phyloP scores from a whole-genome alignment of 257 asterid species.

The Henckelia pumila region DNA sequence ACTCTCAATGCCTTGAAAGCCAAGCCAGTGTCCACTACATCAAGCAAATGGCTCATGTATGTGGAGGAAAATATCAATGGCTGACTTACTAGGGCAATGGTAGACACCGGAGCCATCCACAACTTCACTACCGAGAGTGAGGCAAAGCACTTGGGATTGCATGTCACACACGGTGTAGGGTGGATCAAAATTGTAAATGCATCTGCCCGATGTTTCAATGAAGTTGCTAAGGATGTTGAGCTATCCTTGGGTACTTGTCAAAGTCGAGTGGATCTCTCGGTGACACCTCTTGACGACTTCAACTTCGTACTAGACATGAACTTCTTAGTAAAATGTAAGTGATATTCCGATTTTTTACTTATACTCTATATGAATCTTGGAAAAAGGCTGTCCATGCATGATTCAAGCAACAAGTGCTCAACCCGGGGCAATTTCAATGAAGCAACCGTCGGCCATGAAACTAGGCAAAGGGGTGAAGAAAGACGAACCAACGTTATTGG shows the following conservation, averaged over 20 bases:
- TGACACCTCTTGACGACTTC: background rate
- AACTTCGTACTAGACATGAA: background rate
- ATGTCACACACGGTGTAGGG: no score
- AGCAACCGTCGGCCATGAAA: background rate
- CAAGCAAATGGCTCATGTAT: no score
- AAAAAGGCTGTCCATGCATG: background rate
- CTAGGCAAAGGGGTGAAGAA: background rate
- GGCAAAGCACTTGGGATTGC: no score
- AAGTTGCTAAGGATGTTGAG: background rate
- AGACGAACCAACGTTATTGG: background rate
- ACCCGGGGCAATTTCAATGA: no score
- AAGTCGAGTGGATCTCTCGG: background rate
- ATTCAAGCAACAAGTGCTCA: background rate
- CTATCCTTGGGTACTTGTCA: background rate
- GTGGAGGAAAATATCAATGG: no score
- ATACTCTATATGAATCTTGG: background rate
- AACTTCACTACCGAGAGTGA: no score
- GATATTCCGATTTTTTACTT: background rate
- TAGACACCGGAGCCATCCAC: no score
- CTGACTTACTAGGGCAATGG: no score
- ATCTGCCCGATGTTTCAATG: background rate
- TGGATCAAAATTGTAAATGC: no score
- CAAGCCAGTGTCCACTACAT: no score
- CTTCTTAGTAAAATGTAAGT: background rate
- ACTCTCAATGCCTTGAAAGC: no score